Evolutionary conservation across 352 stramenopile species (phyloP).

Genomic region (Phytophthora hibernalis): DNA sequence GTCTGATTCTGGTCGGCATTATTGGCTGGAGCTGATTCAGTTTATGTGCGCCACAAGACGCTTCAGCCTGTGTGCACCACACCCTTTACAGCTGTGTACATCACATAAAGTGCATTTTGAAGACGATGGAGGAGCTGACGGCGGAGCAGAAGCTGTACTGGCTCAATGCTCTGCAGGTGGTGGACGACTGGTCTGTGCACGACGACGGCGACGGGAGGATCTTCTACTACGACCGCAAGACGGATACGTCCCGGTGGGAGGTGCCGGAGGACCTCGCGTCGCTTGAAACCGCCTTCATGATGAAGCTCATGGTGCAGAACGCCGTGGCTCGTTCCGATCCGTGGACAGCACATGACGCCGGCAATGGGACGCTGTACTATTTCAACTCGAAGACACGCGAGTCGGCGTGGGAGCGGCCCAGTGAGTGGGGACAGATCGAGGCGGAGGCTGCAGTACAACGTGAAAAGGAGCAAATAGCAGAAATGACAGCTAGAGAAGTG

Average conservation of each 20-base stretch:
- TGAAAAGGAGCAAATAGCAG: conserved; percentile 27
- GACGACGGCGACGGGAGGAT: conserved; percentile 74
- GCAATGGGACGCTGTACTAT: conserved; percentile 81
- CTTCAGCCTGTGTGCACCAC: background rate
- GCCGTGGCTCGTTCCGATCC: conserved; percentile 64
- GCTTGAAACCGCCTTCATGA: conserved; percentile 81
- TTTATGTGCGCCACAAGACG: too few species aligned
- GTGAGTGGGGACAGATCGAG: conserved; percentile 55
- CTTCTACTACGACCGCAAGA: conserved; percentile 79
- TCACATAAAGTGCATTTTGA: too few species aligned
- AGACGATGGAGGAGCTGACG: conserved; percentile 26
- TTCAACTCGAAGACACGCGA: conserved; percentile 75
- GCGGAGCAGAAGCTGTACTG: conserved; percentile 45
- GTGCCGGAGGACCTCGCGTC: conserved; percentile 53
- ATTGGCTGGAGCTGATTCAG: conserved; percentile 17
- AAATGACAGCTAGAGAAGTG: background rate
- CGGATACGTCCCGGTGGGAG: conserved; percentile 63
- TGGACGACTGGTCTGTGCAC: conserved; percentile 74
- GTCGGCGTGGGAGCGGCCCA: conserved; percentile 77
- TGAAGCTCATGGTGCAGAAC: conserved; percentile 84
- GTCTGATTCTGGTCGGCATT: conserved; percentile 22
- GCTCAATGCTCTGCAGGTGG: conserved; percentile 65
- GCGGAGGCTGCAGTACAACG: conserved; percentile 1
- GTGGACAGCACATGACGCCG: conserved; percentile 80
- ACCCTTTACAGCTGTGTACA: background rate